Evolutionary conservation across 2,329 filamentous ascomycete genomes (phyloP).

Genomic region (Aureobasidium sp.): DNA sequence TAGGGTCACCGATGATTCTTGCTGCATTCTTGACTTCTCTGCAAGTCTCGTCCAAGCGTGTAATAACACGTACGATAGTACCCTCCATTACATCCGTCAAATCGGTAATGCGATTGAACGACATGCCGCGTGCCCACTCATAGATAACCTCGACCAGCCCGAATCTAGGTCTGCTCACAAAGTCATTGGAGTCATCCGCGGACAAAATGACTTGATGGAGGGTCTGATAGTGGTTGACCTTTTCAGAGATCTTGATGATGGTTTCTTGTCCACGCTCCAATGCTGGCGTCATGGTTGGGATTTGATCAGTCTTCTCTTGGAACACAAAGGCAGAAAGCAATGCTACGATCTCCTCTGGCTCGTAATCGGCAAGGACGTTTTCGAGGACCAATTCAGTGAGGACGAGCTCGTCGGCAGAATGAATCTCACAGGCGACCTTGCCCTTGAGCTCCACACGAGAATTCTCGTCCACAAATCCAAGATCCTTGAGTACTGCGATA

Average conservation of each 20-base stretch:
- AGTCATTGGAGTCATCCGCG: slow-evolving; percentile 86
- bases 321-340: slow-evolving; percentile 93
- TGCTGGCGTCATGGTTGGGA: slow-evolving; percentile 72
- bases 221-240: slow-evolving; percentile 84
- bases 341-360: slow-evolving; percentile 93
- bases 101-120: slow-evolving; percentile 94
- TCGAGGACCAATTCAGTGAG: slow-evolving; percentile 94
- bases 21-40: slow-evolving; percentile 96
- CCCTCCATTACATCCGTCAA: slow-evolving; percentile 95
- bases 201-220: slow-evolving; percentile 87
- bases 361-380: slow-evolving; percentile 90
- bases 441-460: slow-evolving; percentile 91
- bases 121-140: slow-evolving; percentile 97
- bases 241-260: slow-evolving; percentile 85
- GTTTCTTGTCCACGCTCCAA: slow-evolving; percentile 76
- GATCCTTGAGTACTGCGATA: slow-evolving; percentile 81
- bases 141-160: slow-evolving; percentile 96
- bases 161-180: slow-evolving; percentile 78
- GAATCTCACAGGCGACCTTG: slow-evolving; percentile 97
- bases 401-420: slow-evolving; percentile 92
- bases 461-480: slow-evolving; percentile 83
- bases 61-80: slow-evolving; percentile 93
- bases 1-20: slow-evolving; percentile 87
- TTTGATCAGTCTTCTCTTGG: slow-evolving; percentile 85
- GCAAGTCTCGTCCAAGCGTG: slow-evolving; percentile 88